Evolutionary conservation across 176 grass and related monocot species (phyloP), one percentile per base, ranked within the genome.

Genomic region (Panicum miliaceum): DNA sequence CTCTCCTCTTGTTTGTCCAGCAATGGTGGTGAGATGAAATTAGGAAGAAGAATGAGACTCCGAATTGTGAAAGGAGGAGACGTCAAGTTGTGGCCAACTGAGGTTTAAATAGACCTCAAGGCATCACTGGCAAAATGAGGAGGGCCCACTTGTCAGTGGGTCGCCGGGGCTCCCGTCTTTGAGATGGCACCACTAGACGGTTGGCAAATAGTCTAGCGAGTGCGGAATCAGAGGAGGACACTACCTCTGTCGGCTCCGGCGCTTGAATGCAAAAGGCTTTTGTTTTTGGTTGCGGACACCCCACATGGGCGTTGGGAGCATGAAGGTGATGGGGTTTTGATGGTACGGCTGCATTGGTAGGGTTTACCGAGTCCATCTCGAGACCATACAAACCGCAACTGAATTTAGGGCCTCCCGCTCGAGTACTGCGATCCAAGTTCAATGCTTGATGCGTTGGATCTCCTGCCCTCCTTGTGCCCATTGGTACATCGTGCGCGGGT

Each of bases 301-400:
- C 52, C 83, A 86, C 64, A 90, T 86, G 78, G 76, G 43, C 4
- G 19, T 19, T 22, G 42, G 46, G 23, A 37, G 59, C 18, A 29
- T 26, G 40, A 45, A 23, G 8, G 57, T 18, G 45, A 38, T 57
- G 71, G 72, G 38, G 15, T 45, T 43, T 48, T 11, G 34, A 34
- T 46, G 35, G 80, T 77, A 71, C 73, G 27, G 58, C 22, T 32
- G 51, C 76, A 34, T 67, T 40, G 22, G 25, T 74, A 75, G 37
- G 81, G 48, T 80, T 84, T 80, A 27, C 40, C 15, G 34, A 48
- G 66, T 88, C 76, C 25, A 69, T 81, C 69, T 85, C 51, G 77
- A 85, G 51, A 70, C 11, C 46, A 35, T 48, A 59, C 12, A 58
- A 73, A 58, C 75, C 15, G 4, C 20, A 46, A 71, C 68, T 15